Percentiles rank a stretch among this genome's conserved stretches.
Conservation (phyloP, 371 early-diverging fungal genomes). For the Mucor racemosus region DNA sequence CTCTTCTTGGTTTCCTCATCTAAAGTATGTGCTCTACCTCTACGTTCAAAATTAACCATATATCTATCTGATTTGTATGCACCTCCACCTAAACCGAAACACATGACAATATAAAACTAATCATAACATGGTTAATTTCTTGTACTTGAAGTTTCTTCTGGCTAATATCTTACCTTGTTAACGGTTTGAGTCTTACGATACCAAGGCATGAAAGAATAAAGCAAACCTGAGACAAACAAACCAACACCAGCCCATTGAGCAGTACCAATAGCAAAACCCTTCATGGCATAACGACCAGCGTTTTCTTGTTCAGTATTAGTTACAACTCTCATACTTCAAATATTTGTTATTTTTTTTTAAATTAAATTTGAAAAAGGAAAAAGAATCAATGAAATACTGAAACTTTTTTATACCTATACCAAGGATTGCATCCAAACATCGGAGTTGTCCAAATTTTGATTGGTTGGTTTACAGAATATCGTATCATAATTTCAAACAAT, state of each 20-base stretch:
- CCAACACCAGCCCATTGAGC: conserved; percentile 59
- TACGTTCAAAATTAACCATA: conserved; percentile 58
- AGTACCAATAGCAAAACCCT: conserved; percentile 53
- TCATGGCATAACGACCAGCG: conserved; percentile 55
- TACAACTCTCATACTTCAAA: conserved; percentile 49
- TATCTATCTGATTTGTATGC: conserved; percentile 58
- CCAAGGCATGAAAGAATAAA: conserved; percentile 53
- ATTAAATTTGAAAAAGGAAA: conserved; percentile 5
- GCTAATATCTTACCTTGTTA: conserved; percentile 44
- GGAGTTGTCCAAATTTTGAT: not conserved
- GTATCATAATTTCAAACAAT: conserved; percentile 10
- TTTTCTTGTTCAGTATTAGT: conserved; percentile 49
- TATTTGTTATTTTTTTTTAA: conserved; percentile 11
- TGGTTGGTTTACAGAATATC: conserved; percentile 4
- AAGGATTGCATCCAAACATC: not conserved
- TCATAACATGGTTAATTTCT: too few species aligned
- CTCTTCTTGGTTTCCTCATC: conserved; percentile 48
- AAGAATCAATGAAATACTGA: conserved; percentile 5
- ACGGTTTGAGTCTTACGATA: conserved; percentile 52
- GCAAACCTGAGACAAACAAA: conserved; percentile 47
- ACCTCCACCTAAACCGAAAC: conserved; percentile 55
- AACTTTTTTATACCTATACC: not conserved
- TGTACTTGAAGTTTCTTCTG: not conserved
- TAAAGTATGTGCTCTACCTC: conserved; percentile 52
- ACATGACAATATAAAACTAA: conserved; percentile 61